Percentiles rank a stretch among this genome's conserved stretches.
Evolutionary conservation across 2,329 filamentous ascomycete genomes (phyloP).

Genomic region (Cylindrodendrum hubeiense): DNA sequence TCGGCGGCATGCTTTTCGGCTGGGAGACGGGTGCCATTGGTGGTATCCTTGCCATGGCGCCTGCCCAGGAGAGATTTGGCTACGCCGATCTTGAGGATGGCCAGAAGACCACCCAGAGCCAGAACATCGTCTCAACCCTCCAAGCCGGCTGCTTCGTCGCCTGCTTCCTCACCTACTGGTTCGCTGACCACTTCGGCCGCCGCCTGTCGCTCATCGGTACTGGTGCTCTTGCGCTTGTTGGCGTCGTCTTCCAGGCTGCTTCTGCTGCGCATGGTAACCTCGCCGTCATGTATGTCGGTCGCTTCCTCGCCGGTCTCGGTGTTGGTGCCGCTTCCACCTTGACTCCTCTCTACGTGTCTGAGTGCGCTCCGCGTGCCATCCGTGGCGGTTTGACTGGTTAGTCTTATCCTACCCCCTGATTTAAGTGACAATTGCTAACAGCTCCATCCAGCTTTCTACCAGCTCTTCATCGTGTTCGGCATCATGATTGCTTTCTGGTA

Average conservation of each 20-base stretch:
- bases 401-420: conserved; percentile 35
- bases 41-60: conserved; percentile 71
- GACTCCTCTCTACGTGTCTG: conserved; percentile 39
- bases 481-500: conserved; percentile 59
- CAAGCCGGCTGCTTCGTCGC: conserved; percentile 76
- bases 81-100: conserved; percentile 40
- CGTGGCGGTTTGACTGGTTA: conserved; percentile 39
- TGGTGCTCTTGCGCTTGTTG: conserved; percentile 67
- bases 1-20: conserved; percentile 68
- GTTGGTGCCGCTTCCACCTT: conserved; percentile 42
- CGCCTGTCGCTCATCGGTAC: conserved; percentile 64
- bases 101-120: conserved; percentile 63
- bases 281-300: conserved; percentile 51
- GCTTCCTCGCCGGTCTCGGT: conserved; percentile 40
- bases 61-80: conserved; percentile 61
- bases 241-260: conserved; percentile 72
- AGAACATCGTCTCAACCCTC: conserved; percentile 75
- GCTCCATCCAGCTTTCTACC: conserved; percentile 55
- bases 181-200: conserved; percentile 66
- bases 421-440: conserved; percentile 37
- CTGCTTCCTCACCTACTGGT: conserved; percentile 65
- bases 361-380: conserved; percentile 33
- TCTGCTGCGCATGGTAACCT: conserved; percentile 64
- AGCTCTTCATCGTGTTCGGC: conserved; percentile 61
- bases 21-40: conserved; percentile 73